A percentile compares a stretch with the other conserved stretches of the same genome.
phyloP scores from a whole-genome alignment of 257 asterid species.

The Scutellaria baicalensis region DNA sequence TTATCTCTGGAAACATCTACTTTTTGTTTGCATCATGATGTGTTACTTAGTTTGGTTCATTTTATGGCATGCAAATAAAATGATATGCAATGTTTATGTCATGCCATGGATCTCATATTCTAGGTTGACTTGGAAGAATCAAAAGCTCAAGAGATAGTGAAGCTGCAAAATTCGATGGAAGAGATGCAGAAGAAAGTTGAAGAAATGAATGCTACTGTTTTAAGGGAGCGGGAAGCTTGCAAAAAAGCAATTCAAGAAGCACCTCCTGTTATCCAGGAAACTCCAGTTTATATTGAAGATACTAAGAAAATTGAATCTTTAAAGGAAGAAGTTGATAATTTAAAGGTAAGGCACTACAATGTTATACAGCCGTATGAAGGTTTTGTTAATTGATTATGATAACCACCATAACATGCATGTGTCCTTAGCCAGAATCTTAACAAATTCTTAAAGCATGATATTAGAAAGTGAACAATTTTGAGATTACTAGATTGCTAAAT shows the following conservation, averaged over 20 bases:
- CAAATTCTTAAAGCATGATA: no score
- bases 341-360: slow-evolving; percentile 51
- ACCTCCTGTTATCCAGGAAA: slow-evolving; percentile 90
- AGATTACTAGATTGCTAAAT: no score
- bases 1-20: background rate
- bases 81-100: background rate
- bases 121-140: slow-evolving; percentile 95
- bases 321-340: slow-evolving; percentile 53
- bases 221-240: slow-evolving; percentile 82
- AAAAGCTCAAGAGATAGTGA: slow-evolving; percentile 68
- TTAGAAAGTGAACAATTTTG: no score
- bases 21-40: slow-evolving; percentile 1
- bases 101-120: slow-evolving; percentile 18
- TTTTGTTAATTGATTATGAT: slow-evolving; percentile 1
- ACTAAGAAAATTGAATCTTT: slow-evolving; percentile 70
- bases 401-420: background rate
- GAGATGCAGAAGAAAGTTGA: slow-evolving; percentile 74
- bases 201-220: slow-evolving; percentile 57
- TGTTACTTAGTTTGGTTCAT: slow-evolving; percentile 2
- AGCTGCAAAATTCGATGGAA: slow-evolving; percentile 61
- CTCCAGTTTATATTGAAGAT: slow-evolving; percentile 82
- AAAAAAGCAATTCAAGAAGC: slow-evolving; percentile 91
- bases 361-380: background rate
- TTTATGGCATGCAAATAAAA: background rate
- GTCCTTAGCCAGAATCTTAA: background rate